Evolutionary conservation across 106 monocot species (phyloP).

Genomic region (Ottelia alismoides): DNA sequence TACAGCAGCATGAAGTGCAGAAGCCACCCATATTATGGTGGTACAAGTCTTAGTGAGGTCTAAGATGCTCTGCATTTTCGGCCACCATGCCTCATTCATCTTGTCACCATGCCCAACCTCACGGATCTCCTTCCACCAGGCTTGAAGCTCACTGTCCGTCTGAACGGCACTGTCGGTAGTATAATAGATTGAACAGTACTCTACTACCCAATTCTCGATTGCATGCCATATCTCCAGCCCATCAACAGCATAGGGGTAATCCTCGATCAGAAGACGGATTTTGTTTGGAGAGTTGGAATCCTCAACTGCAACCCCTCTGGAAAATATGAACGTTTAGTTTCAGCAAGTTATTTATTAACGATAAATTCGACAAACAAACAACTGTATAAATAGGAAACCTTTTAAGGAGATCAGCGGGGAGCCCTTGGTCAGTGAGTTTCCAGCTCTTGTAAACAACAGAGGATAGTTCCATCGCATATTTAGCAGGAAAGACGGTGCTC

Average conservation of each 20-base stretch:
- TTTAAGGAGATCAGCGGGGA: constrained; percentile 71
- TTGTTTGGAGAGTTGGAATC: constrained; percentile 19
- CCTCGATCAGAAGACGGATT: constrained; percentile 36
- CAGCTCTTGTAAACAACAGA: constrained; percentile 45
- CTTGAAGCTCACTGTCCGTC: constrained; percentile 30
- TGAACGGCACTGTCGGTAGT: constrained; percentile 14
- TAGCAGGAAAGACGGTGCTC: constrained; percentile 37
- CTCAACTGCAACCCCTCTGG: constrained; percentile 49
- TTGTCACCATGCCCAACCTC: constrained; percentile 65
- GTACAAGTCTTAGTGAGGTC: constrained; percentile 32
- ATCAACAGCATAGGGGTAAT: constrained; percentile 21
- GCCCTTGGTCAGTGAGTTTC: constrained; percentile 62
- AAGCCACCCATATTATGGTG: constrained; percentile 72
- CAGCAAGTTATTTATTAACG: no score
- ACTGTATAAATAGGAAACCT: constrained; percentile 20
- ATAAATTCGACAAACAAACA: no score
- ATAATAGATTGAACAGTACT: constrained; percentile 61
- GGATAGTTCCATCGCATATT: constrained; percentile 33
- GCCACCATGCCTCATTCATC: constrained; percentile 75
- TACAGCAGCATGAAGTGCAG: constrained; percentile 79
- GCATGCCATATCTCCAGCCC: constrained; percentile 62
- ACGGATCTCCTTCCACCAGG: constrained; percentile 49
- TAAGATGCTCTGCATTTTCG: constrained; percentile 18
- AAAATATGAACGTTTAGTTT: no score
- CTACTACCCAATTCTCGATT: constrained; percentile 51